Base-by-base conservation (phyloP, 805 yeast genomes). In the Clavispora carvajalis region DNA sequence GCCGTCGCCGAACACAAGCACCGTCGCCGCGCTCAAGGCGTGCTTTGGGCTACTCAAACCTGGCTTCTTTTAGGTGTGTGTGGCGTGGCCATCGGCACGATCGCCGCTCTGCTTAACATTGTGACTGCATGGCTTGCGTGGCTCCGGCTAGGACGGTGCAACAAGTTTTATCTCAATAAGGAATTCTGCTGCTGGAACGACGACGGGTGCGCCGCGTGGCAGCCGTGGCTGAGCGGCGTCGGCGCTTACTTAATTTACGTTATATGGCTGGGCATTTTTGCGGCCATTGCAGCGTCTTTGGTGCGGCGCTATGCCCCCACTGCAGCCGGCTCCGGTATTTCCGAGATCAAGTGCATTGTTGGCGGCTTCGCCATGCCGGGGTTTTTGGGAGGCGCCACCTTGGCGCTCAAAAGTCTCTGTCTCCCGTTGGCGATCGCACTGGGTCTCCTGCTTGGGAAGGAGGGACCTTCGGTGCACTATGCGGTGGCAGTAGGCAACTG, bases 381-480 rank as follows among this genome's bases (percentile, higher is more conserved):
- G 3, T 93, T 91, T 53, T 70, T 93, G 39, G 84, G 82, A 21
- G 72, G 80, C 62, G 67, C 74, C 57, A 89, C 96, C 0, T 65
- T 91, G 18, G 48, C 77, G 1, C 79, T 91, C 39, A 93, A 93
- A 51, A 75, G 88, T 37, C 57, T 88, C 8, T 86, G 95, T 0
- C 65, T 93, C 33, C 99, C 99, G 0, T 66, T 93, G 44, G 87
- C 95, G 0, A 93, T 93, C 53, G 90, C 95, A 0, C 82, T 96
- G 1, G 99, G 99, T 0, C 62, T 93, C 28, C 84, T 91, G 50
- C 85, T 93, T 5, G 99, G 99, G 17, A 93, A 93, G 62, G 99
- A 93, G 58, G 99, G 99, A 0, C 99, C 99, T 2, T 80, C 91
- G 52, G 99, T 93, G 10, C 99, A 93, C 62, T 93, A 91, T 61